Conservation (phyloP, 2,329 filamentous ascomycete genomes). For the Cladosporium sp. region DNA sequence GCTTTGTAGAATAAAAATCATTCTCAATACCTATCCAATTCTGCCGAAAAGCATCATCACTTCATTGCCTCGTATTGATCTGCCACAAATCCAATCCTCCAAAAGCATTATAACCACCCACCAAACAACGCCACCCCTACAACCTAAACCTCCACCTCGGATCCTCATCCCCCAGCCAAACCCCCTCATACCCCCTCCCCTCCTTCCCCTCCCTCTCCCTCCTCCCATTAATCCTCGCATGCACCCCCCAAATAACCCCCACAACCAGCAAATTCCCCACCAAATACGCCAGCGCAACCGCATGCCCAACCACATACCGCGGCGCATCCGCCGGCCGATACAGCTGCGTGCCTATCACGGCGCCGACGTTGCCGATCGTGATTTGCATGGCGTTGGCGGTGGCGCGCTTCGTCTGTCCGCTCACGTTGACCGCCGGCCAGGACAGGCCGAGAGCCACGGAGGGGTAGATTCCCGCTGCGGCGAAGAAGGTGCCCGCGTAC, state of each 20-base stretch:
- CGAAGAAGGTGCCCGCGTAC: constrained; percentile 40
- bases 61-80: too few species aligned
- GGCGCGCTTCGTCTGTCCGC: constrained; percentile 65
- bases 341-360: constrained; percentile 65
- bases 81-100: too few species aligned
- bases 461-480: constrained; percentile 60
- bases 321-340: constrained; percentile 60
- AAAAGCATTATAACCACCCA: too few species aligned
- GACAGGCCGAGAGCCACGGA: constrained; percentile 59
- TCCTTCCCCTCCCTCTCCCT: constrained; percentile 43
- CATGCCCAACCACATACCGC: constrained; percentile 62
- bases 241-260: constrained; percentile 47
- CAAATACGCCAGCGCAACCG: constrained; percentile 62
- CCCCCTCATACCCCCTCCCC: constrained; percentile 47
- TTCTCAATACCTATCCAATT: too few species aligned
- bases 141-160: constrained; percentile 58
- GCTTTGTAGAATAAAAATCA: too few species aligned
- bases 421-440: constrained; percentile 70
- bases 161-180: constrained; percentile 61
- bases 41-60: too few species aligned
- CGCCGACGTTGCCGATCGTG: constrained; percentile 65
- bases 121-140: too few species aligned
- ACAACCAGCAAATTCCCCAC: constrained; percentile 55
- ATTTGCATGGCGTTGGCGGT: constrained; percentile 69
- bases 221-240: constrained; percentile 55